A percentile compares a stretch with the other conserved stretches of the same genome.
Evolutionary conservation across 2,329 filamentous ascomycete species (phyloP).

Genomic region (Fusarium palustre): DNA sequence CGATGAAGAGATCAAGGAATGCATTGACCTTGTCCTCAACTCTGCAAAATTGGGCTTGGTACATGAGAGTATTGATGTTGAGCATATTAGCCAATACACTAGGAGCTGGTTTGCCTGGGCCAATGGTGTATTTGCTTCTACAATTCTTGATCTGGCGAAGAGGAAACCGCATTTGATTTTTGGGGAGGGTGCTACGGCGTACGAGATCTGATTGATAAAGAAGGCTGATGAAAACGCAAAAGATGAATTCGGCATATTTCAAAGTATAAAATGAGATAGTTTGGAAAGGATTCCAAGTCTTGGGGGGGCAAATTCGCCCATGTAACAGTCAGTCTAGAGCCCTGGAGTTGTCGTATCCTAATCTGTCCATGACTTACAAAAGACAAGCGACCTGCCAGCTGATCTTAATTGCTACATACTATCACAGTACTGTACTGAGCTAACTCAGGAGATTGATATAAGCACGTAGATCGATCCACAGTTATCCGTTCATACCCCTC

Average conservation of each 20-base stretch:
- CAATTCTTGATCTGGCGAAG: conserved; percentile 88
- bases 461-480: conserved; percentile 28
- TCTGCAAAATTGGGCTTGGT: conserved; percentile 83
- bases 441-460: neutral
- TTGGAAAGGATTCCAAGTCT: neutral
- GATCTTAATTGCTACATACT: neutral
- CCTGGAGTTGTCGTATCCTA: no score
- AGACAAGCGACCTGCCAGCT: neutral
- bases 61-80: conserved; percentile 92
- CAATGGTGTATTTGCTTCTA: conserved; percentile 94
- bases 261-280: neutral
- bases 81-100: conserved; percentile 75
- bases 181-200: conserved; percentile 70
- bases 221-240: neutral
- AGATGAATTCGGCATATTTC: neutral
- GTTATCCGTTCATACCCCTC: conserved; percentile 34
- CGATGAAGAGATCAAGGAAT: conserved; percentile 82
- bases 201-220: conserved; percentile 58
- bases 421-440: neutral
- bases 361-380: neutral
- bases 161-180: conserved; percentile 92
- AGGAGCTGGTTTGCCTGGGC: conserved; percentile 98
- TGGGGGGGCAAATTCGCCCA: neutral
- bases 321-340: no score
- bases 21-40: conserved; percentile 78